These are phyloP conservation scores for Chaetomium strumarium DNA, from an alignment of 2,329 filamentous ascomycete genomes.

Conservation along the genomic window DNA sequence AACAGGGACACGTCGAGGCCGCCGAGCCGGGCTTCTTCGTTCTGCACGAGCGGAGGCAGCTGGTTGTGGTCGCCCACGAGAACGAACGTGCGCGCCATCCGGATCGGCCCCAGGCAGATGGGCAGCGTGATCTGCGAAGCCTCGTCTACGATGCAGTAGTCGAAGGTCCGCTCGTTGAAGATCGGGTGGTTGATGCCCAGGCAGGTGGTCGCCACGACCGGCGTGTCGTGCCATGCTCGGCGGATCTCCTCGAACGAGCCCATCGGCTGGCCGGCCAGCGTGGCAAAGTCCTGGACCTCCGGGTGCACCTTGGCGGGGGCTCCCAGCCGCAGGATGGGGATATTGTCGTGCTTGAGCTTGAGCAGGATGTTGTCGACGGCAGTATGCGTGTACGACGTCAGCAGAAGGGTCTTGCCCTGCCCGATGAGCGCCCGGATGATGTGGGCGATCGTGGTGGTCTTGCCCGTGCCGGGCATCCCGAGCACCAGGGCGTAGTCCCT, in stretches of 20 bases:
- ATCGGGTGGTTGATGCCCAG: constrained; percentile 84
- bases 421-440: constrained; percentile 87
- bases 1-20: constrained; percentile 91
- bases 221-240: constrained; percentile 74
- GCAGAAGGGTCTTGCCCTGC: constrained; percentile 83
- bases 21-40: constrained; percentile 77
- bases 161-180: constrained; percentile 84
- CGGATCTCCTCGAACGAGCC: constrained; percentile 77
- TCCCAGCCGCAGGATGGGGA: constrained; percentile 79
- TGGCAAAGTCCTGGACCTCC: constrained; percentile 79
- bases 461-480: constrained; percentile 96
- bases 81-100: constrained; percentile 88
- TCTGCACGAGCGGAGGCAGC: constrained; percentile 87
- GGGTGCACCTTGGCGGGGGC: constrained; percentile 79
- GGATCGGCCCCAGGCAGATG: constrained; percentile 87
- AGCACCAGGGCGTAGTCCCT: constrained; percentile 94
- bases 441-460: constrained; percentile 96
- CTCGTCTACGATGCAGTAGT: constrained; percentile 98
- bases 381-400: constrained; percentile 95
- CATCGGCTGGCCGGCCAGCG: constrained; percentile 68
- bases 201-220: constrained; percentile 91
- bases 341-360: constrained; percentile 75
- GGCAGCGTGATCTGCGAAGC: constrained; percentile 96
- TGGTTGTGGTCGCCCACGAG: constrained; percentile 97
- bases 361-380: constrained; percentile 97